phyloP scores from a whole-genome alignment of 2,329 filamentous ascomycete genomes.

The Emergomyces orientalis region DNA sequence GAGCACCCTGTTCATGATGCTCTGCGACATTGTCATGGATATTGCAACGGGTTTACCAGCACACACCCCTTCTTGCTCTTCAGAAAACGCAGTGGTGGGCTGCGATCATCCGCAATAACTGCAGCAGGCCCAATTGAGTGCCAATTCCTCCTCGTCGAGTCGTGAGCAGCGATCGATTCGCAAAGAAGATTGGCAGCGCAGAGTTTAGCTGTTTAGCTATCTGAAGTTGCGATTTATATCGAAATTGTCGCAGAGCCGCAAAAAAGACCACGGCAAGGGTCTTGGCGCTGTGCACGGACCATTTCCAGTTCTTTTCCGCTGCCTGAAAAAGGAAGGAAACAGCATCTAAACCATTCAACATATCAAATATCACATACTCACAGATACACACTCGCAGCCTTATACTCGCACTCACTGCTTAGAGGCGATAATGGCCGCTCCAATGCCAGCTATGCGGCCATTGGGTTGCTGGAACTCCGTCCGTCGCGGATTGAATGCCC shows the following conservation, averaged over 20 bases:
- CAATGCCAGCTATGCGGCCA: constrained; percentile 52
- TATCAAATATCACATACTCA: constrained; percentile 14
- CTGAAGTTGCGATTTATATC: constrained; percentile 1
- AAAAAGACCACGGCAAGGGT: constrained; percentile 6
- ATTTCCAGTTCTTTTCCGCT: constrained; percentile 7
- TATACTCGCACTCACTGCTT: constrained; percentile 12
- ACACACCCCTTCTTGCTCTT: background rate
- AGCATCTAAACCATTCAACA: background rate
- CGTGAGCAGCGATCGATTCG: background rate
- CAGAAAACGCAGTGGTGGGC: background rate
- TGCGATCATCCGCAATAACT: background rate
- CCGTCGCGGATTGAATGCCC: constrained; percentile 47
- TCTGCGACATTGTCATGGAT: constrained; percentile 30
- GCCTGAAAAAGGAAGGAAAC: background rate
- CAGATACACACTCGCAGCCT: constrained; percentile 15
- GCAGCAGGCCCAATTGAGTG: background rate
- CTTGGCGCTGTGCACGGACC: constrained; percentile 14
- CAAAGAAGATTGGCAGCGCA: background rate
- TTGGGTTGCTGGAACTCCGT: constrained; percentile 60
- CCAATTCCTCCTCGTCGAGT: background rate
- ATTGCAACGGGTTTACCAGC: background rate
- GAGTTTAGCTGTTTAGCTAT: background rate
- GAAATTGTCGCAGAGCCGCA: background rate
- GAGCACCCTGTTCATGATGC: constrained; percentile 30
- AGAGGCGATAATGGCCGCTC: constrained; percentile 46